Evolutionary conservation across 306 rosid genomes (phyloP).

Genomic region (Begonia masoniana): DNA sequence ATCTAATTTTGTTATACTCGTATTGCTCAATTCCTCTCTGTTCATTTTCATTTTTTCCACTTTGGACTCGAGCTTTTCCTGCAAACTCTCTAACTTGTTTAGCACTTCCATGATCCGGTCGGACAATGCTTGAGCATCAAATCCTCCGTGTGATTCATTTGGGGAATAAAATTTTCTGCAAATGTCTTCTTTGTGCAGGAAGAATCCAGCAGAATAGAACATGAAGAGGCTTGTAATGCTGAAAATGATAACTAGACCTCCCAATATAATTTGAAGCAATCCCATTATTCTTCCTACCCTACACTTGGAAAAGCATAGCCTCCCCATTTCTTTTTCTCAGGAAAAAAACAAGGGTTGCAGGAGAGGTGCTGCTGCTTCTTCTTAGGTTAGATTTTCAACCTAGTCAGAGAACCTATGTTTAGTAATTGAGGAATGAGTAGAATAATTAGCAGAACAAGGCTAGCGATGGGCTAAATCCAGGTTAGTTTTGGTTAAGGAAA

Average conservation of each 20-base stretch:
- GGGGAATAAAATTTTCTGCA: conserved; percentile 37
- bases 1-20: conserved; percentile 24
- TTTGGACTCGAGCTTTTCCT: conserved; percentile 52
- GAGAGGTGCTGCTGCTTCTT: not conserved
- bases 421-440: not conserved
- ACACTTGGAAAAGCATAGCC: conserved; percentile 43
- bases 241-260: conserved; percentile 55
- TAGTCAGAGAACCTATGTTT: conserved; percentile 1
- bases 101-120: conserved; percentile 57
- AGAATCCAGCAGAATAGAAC: conserved; percentile 69
- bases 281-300: conserved; percentile 37
- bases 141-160: conserved; percentile 30
- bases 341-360: too few species aligned
- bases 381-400: conserved; percentile 10
- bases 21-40: conserved; percentile 22
- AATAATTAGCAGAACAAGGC: not conserved
- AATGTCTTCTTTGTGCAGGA: conserved; percentile 45
- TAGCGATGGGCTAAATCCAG: too few species aligned
- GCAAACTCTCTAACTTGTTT: conserved; percentile 41
- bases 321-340: conserved; percentile 24
- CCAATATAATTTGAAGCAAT: conserved; percentile 52
- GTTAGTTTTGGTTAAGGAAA: too few species aligned
- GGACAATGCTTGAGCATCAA: conserved; percentile 46
- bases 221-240: conserved; percentile 45
- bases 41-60: conserved; percentile 47